phyloP scores from a whole-genome alignment of 176 grass and related monocot genomes.

The Paspalum vaginatum region DNA sequence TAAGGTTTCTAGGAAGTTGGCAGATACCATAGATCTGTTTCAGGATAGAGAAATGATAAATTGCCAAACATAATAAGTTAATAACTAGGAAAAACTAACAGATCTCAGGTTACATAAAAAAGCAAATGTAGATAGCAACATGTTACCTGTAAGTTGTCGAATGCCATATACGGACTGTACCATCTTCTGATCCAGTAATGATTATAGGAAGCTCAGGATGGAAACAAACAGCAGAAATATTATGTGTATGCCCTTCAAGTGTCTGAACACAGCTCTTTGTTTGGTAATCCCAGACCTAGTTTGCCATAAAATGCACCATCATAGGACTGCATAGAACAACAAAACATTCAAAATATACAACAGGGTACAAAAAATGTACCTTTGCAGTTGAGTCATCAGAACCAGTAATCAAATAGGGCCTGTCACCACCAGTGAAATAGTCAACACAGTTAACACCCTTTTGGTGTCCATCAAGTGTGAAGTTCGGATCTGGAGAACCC shows the following conservation, averaged over 20 bases:
- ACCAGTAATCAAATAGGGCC: slow-evolving; percentile 96
- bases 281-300: slow-evolving; percentile 99
- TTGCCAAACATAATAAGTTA: slow-evolving; percentile 12
- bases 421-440: slow-evolving; percentile 98
- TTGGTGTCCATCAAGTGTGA: slow-evolving; percentile 92
- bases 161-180: slow-evolving; percentile 97
- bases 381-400: slow-evolving; percentile 99
- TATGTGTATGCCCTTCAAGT: slow-evolving; percentile 97
- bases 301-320: slow-evolving; percentile 34
- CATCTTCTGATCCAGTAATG: slow-evolving; percentile 97
- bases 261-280: slow-evolving; percentile 98
- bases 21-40: not conserved
- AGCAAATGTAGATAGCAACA: slow-evolving; percentile 29
- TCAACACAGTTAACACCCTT: slow-evolving; percentile 99
- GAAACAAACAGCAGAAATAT: slow-evolving; percentile 97
- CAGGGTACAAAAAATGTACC: slow-evolving; percentile 48
- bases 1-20: not conserved
- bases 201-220: slow-evolving; percentile 99
- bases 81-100: not conserved
- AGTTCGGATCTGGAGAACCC: slow-evolving; percentile 98
- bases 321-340: slow-evolving; percentile 28
- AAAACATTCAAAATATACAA: slow-evolving; percentile 27
- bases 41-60: not conserved
- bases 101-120: not conserved
- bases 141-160: slow-evolving; percentile 86